These are phyloP conservation scores for Penicillium sp. DNA, from an alignment of 2,329 filamentous ascomycete genomes.

Conservation along the genomic window DNA sequence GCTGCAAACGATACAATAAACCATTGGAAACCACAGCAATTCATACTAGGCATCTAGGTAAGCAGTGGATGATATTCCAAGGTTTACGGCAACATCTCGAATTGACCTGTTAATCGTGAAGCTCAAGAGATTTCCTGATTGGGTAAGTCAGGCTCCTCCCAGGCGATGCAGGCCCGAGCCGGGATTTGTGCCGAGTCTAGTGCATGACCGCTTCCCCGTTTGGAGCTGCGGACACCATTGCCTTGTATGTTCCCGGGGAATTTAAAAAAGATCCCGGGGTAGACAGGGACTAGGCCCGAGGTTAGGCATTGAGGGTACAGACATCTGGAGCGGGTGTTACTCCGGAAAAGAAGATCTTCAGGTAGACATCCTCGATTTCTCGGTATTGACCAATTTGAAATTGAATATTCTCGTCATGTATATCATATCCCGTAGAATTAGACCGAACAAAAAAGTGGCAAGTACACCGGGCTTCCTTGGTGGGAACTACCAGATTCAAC, in stretches of 20 bases:
- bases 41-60: background rate
- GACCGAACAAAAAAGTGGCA: background rate
- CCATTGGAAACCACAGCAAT: too few relatives aligned
- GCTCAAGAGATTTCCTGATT: background rate
- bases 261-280: background rate
- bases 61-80: background rate
- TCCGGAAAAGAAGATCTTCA: background rate
- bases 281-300: background rate
- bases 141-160: background rate
- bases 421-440: background rate
- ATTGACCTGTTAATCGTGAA: background rate
- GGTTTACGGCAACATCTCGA: background rate
- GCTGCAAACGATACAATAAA: too few relatives aligned
- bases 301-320: background rate
- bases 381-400: background rate
- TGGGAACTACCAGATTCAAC: slow-evolving; percentile 16
- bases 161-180: background rate
- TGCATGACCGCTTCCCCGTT: background rate
- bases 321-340: background rate
- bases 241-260: background rate
- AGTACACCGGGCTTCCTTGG: slow-evolving; percentile 7
- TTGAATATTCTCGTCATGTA: too few relatives aligned
- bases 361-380: background rate
- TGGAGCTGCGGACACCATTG: background rate
- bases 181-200: background rate